phyloP scores from a whole-genome alignment of 108 stramenopile species.

The Pinguiococcus pyrenoidosus region DNA sequence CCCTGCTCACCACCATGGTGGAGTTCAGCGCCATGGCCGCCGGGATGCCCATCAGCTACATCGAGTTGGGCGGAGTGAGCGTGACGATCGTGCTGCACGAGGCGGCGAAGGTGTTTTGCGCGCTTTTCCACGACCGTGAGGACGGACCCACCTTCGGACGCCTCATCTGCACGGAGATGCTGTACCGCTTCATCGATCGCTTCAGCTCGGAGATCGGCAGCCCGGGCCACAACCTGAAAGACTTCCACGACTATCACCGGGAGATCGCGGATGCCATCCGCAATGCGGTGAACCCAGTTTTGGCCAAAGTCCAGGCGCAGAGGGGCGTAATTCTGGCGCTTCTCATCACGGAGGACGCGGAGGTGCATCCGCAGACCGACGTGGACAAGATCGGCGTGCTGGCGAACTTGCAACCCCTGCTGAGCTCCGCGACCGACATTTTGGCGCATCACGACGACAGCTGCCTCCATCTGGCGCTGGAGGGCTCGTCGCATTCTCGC shows the following conservation, averaged over 20 bases:
- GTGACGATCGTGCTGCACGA: slow-evolving; percentile 35
- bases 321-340: slow-evolving; percentile 18
- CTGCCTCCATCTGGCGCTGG: slow-evolving; percentile 12
- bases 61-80: slow-evolving; percentile 23
- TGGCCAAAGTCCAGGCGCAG: slow-evolving; percentile 19
- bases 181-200: slow-evolving; percentile 32
- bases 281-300: slow-evolving; percentile 27
- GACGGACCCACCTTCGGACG: slow-evolving; percentile 33
- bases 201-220: slow-evolving; percentile 10
- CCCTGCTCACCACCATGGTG: slow-evolving; percentile 39
- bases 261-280: slow-evolving; percentile 18
- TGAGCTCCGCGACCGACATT: slow-evolving; percentile 19
- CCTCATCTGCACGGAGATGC: slow-evolving; percentile 35
- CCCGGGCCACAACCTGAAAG: slow-evolving; percentile 28
- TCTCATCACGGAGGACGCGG: slow-evolving; percentile 23
- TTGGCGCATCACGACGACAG: slow-evolving; percentile 22
- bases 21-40: slow-evolving; percentile 35
- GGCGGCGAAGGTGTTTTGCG: slow-evolving; percentile 32
- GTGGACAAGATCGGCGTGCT: slow-evolving; percentile 34
- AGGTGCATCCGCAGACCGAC: slow-evolving; percentile 22
- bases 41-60: slow-evolving; percentile 38
- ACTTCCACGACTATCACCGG: slow-evolving; percentile 29
- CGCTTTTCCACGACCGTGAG: slow-evolving; percentile 36
- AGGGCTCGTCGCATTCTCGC: slow-evolving; percentile 11
- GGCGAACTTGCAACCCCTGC: slow-evolving; percentile 30